Base-by-base conservation (phyloP, 2,329 filamentous ascomycete genomes). In the Pyrenophora teres region DNA sequence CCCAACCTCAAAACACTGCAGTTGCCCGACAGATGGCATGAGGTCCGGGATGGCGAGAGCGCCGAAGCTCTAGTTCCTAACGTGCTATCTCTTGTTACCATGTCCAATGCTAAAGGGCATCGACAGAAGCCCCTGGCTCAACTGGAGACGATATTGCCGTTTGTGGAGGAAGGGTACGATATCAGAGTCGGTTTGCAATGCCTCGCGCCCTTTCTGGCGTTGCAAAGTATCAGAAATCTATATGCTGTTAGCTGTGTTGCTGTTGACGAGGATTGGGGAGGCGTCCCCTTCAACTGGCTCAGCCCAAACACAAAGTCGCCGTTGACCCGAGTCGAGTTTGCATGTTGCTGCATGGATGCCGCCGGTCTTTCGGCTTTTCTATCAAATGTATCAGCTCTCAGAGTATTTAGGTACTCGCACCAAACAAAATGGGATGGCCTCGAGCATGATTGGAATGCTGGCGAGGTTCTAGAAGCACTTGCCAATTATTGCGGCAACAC, bases 351-450 rank as follows among this genome's bases (percentile, higher is more conserved):
- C 40, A 71, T 73, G 43, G 66, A 72, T 44, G 58, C 64, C 0
- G 54, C 59, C 1, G 70, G 62, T 3, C 50, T 73, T 1, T 59
- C 62, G 0, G 48, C 46, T 6, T 52, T 73, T 0, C 25, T 71
- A 3, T 45, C 56, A 0, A 61, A 68, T 30, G 69, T 69, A 12
- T 67, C 68, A 1, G 47, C 50, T 8, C 54, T 73, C 1, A 52
- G 56, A 1, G 51, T 63, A 2, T 70, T 73, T 56, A 64, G 56
- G 12, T 73, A 73, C 50, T 71, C 68, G 1, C 70, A 73, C 27
- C 63, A 71, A 43, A 66, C 65, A 0, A 73, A 73, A 51, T 69
- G 65, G 63, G 63, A 69, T 23, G 68, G 64, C 19, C 59, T 66
- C 16, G 57, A 65, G 16, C 52, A 61, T 31, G 68, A 73, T 47